Base-by-base conservation (phyloP, 495 filamentous ascomycete species). In the Hyaloscypha variabilis region DNA sequence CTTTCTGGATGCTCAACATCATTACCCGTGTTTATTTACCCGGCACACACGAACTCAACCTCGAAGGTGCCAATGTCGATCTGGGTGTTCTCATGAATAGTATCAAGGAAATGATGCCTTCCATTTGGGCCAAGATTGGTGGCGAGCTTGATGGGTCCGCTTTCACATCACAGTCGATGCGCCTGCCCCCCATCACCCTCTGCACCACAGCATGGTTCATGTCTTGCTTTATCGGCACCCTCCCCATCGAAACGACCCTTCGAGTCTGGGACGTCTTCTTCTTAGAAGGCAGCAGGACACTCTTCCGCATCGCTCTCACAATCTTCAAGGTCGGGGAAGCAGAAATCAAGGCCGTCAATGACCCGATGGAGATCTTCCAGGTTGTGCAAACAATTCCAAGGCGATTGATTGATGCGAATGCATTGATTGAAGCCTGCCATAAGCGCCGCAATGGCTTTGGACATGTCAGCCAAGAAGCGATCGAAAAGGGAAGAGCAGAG, bases 121-220 rank as follows among this genome's bases (percentile, higher is more conserved):
- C 77, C n/a, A 85, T 97, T 26, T 99, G 94, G 88, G 82, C 85
- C 42, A 96, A 96, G 69, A 91, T 99, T 56, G 90, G 91, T 63
- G 91, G 90, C 59, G 90, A 90, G 67, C 83, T 87, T 11, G 84
- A 88, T 34, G 85, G 86, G 31, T 76, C 82, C 25, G 76, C 79
- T n/a, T 77, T 72, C 29, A 61, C 68, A 26, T 31, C 67, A 13
- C 17, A 57, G 30, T 39, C 65, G 23, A 63, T 69, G 49, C 87
- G 90, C 2, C 79, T 97, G 8, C 95, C 95, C 0, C 91, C 95
- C 13, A 93, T 99, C 69, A 94, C 92, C 10, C 84, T 99, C 2
- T 94, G 93, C 65, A 89, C 94, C 71, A 97, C 94, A 1, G 89
- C 93, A n/a, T 99, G 95, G 95, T 96, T 99, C 75, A 99, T 99